Percentiles rank a stretch among this genome's conserved stretches.
Evolutionary conservation across 2,329 filamentous ascomycete species (phyloP).

Genomic region (Pseudogymnoascus destructans): DNA sequence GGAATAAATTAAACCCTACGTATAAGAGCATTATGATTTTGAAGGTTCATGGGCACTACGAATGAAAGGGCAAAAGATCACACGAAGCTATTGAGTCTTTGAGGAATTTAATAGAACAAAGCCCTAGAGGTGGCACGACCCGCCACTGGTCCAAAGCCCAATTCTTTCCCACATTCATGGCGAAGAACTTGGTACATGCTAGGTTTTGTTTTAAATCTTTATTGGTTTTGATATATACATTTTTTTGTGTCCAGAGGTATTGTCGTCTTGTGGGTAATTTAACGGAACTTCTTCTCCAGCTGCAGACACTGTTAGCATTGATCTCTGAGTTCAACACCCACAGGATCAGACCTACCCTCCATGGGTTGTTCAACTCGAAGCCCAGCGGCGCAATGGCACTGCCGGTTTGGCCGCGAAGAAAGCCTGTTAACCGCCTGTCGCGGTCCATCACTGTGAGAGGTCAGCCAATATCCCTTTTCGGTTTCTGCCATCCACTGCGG

Average conservation of each 20-base stretch:
- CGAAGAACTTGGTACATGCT: background rate
- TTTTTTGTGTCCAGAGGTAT: background rate
- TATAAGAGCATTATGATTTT: background rate
- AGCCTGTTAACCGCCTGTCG: conserved; percentile 30
- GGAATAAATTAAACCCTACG: background rate
- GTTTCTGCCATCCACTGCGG: conserved; percentile 15
- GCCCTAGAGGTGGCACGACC: background rate
- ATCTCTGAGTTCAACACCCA: background rate
- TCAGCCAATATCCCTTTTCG: background rate
- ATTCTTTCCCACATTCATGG: background rate
- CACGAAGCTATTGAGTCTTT: background rate
- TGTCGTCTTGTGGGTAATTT: background rate
- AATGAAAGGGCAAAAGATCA: background rate
- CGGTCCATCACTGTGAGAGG: conserved; percentile 30
- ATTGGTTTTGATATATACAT: conserved; percentile 8
- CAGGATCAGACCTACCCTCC: conserved; percentile 27
- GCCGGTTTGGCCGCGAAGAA: conserved; percentile 29
- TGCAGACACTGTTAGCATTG: conserved; percentile 5
- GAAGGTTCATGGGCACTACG: background rate
- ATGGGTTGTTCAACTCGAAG: conserved; percentile 31
- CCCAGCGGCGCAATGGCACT: conserved; percentile 27
- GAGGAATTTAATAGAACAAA: background rate
- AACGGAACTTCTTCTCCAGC: conserved; percentile 10
- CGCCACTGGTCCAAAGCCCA: background rate
- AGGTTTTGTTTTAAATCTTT: background rate